Evolutionary conservation across 495 filamentous ascomycete species (phyloP).

Genomic region (Achaetomiella virescens): DNA sequence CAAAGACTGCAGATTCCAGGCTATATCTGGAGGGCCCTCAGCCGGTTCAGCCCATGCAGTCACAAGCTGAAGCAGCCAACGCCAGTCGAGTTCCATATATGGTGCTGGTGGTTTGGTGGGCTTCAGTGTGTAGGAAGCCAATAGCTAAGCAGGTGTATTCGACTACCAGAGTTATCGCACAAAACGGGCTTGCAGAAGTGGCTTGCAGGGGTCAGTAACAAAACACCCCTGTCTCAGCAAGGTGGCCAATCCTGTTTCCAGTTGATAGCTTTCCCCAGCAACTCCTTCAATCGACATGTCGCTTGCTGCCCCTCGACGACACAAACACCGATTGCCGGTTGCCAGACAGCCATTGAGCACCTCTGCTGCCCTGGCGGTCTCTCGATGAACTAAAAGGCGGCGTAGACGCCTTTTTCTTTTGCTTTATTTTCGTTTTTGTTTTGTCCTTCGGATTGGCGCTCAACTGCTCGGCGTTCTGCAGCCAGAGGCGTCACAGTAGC

Average conservation of each 20-base stretch:
- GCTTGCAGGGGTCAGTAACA: background rate
- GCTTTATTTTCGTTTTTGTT: constrained; percentile 6
- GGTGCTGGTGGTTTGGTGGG: too few species aligned
- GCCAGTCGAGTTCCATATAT: too few species aligned
- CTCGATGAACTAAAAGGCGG: constrained; percentile 11
- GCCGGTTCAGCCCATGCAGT: too few species aligned
- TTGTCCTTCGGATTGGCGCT: constrained; percentile 10
- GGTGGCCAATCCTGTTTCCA: constrained; percentile 17
- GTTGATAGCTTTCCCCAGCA: constrained; percentile 18
- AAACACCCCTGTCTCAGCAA: constrained; percentile 12
- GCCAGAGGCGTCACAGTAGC: constrained; percentile 1
- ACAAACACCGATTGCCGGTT: background rate
- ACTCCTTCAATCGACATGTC: too few species aligned
- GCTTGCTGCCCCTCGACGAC: background rate
- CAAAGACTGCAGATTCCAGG: too few species aligned
- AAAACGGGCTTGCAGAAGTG: background rate
- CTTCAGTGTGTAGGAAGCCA: too few species aligned
- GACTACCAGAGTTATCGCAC: too few species aligned
- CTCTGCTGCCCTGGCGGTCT: constrained; percentile 19
- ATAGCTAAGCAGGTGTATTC: too few species aligned
- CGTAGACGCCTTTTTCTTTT: constrained; percentile 8
- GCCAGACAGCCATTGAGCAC: constrained; percentile 6
- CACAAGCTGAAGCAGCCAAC: too few species aligned
- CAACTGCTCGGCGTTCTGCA: background rate
- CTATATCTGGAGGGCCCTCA: too few species aligned